Base-by-base conservation (phyloP, 495 filamentous ascomycete species). In the Podospora fimiseda region DNA sequence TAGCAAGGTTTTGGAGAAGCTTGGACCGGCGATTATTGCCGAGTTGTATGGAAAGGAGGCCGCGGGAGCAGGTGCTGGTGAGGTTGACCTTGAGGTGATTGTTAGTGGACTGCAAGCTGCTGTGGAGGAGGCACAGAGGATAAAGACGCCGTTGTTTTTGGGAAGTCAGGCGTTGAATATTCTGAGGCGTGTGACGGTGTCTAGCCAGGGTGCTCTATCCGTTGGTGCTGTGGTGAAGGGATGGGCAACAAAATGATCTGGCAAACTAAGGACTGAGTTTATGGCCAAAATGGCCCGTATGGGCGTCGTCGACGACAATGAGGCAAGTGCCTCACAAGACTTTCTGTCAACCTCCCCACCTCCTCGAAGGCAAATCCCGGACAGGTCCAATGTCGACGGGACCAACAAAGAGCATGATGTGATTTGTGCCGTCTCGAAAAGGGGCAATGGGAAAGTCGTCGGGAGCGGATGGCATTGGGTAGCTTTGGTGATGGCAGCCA, bases 371-470 rank as follows among this genome's bases (percentile, higher is more conserved):
- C 39, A 18, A n/a, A 41, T 41, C 14, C 39, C 16, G 6, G 16
- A 14, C 39, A 41, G 27, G 27, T 33, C 27, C 16, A n/a, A 41
- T 41, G 14, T 41, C 13, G 5, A 14, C 16, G 39, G 39, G 14
- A n/a, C 4, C 0, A 18, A 6, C 11, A 55, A 58, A 3, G 59
- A 49, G 20, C 21, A 50, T 3, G 56, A 94, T 46, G 82, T 96
- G 57, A 72, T 96, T 40, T 97, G 92, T 62, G 90, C 93, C n/a
- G 71, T 96, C 50, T 88, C 86, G 55, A 92, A 99, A 69, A 59
- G 89, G 85, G 45, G 85, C 87, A 86, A 88, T 44, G 87, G 87
- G 15, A 88, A 82, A n/a, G 85, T 97, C 20, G 50, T 67, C 20
- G 94, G 92, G 7, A n/a, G n/a, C n/a, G n/a, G n/a, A n/a, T n/a